Evolutionary conservation across 1,284 basidiomycete genomes (phyloP).

Genomic region (Rhodofomes roseus): DNA sequence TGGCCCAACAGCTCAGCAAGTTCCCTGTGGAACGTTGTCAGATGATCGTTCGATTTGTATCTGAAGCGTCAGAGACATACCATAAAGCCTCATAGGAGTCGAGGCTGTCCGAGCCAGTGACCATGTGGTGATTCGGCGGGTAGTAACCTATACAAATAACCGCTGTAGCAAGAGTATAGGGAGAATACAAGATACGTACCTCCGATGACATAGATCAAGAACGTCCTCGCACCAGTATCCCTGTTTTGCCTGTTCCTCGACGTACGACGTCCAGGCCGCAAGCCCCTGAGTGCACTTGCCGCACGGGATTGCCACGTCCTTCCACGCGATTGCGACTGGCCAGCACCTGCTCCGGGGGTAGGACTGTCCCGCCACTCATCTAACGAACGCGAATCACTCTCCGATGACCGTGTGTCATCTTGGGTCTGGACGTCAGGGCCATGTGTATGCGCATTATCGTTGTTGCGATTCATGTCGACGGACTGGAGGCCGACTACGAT

Average conservation of each 20-base stretch:
- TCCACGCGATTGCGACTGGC: conserved; percentile 19
- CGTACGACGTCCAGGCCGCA: conserved; percentile 42
- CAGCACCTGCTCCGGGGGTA: conserved; percentile 4
- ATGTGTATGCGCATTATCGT: conserved; percentile 15
- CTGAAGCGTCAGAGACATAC: conserved; percentile 35
- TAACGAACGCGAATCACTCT: not conserved
- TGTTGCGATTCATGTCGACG: conserved; percentile 45
- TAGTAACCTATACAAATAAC: conserved; percentile 61
- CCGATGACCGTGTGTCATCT: conserved; percentile 8
- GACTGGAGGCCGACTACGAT: conserved; percentile 79
- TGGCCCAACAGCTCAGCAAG: conserved; percentile 76
- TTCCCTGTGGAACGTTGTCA: conserved; percentile 41
- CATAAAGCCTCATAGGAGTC: conserved; percentile 76
- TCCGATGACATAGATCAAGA: conserved; percentile 80
- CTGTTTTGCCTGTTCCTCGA: conserved; percentile 21
- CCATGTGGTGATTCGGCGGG: conserved; percentile 80
- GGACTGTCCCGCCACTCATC: conserved; percentile 4
- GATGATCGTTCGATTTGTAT: conserved; percentile 8
- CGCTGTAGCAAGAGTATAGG: not conserved
- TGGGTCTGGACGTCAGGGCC: conserved; percentile 6
- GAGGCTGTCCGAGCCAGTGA: conserved; percentile 71
- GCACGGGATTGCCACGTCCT: conserved; percentile 33
- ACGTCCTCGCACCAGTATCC: conserved; percentile 59
- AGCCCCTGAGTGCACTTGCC: conserved; percentile 53
- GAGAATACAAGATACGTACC: conserved; percentile 36